Percentiles rank a stretch among this genome's conserved stretches.
Conservation (phyloP, 345 rosid species). For the Toxicodendron radicans region DNA sequence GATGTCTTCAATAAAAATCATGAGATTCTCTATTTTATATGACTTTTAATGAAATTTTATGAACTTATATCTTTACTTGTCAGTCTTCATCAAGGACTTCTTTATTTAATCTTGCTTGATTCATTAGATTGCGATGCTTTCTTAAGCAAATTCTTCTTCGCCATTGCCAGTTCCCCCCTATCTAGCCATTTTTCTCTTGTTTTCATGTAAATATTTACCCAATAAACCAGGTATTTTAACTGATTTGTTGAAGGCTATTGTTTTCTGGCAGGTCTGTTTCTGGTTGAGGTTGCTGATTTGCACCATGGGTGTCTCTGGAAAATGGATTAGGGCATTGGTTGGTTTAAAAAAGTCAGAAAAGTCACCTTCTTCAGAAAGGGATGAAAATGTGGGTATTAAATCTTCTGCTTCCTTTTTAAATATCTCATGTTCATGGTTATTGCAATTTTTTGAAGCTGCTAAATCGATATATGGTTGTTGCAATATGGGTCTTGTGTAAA, state of each 20-base stretch:
- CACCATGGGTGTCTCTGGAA: constrained; percentile 89
- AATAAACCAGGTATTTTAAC: neutral
- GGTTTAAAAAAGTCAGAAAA: constrained; percentile 79
- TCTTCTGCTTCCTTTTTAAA: neutral
- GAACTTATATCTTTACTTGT: neutral
- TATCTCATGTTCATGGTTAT: neutral
- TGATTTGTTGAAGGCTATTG: constrained; percentile 18
- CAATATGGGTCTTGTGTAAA: neutral
- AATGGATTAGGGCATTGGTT: constrained; percentile 92
- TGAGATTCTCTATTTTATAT: neutral
- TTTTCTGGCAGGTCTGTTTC: constrained; percentile 29
- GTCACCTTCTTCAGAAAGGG: constrained; percentile 64
- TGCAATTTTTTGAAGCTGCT: neutral
- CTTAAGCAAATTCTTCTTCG: neutral
- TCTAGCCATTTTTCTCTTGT: neutral
- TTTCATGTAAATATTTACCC: neutral
- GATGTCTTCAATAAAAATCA: neutral
- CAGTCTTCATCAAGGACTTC: neutral
- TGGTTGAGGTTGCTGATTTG: constrained; percentile 21
- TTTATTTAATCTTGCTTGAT: neutral
- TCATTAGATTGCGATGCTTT: neutral
- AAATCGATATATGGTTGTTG: neutral
- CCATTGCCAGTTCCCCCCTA: neutral
- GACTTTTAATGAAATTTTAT: neutral
- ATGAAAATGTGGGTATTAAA: constrained; percentile 54